These are phyloP conservation scores for Aspergillus ochraceus DNA, from an alignment of 2,329 filamentous ascomycete genomes.

Conservation along the genomic window DNA sequence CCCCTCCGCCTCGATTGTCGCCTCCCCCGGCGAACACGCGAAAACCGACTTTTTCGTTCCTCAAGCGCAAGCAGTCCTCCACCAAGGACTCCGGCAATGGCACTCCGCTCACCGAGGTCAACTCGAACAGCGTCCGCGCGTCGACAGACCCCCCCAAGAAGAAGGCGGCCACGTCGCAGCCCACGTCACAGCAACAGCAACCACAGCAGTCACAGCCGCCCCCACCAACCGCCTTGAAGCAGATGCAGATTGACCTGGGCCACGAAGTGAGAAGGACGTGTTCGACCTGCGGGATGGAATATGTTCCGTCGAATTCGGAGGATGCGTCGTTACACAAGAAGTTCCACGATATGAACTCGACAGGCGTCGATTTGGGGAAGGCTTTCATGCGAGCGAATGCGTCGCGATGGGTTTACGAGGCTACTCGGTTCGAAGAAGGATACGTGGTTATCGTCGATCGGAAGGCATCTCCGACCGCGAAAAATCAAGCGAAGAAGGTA, in stretches of 20 bases:
- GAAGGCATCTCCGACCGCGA: conserved; percentile 52
- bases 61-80: conserved; percentile 46
- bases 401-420: conserved; percentile 54
- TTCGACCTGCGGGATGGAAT: conserved; percentile 65
- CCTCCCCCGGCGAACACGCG: conserved; percentile 45
- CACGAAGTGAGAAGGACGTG: conserved; percentile 58
- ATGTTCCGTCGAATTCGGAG: conserved; percentile 61
- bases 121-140: conserved; percentile 44
- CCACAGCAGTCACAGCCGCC: conserved; percentile 24
- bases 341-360: conserved; percentile 62
- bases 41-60: conserved; percentile 53
- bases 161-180: conserved; percentile 29
- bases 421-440: conserved; percentile 49
- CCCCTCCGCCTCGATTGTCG: conserved; percentile 48
- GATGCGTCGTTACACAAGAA: conserved; percentile 64
- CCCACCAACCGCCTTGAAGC: conserved; percentile 46
- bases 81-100: conserved; percentile 29
- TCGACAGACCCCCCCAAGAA: conserved; percentile 41
- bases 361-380: conserved; percentile 62
- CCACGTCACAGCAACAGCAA: conserved; percentile 27
- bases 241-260: conserved; percentile 63
- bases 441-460: conserved; percentile 60
- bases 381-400: conserved; percentile 55
- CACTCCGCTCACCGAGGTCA: conserved; percentile 47
- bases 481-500: conserved; percentile 55